Conservation (phyloP, 2,329 filamentous ascomycete genomes). For the Bisporella sp. region DNA sequence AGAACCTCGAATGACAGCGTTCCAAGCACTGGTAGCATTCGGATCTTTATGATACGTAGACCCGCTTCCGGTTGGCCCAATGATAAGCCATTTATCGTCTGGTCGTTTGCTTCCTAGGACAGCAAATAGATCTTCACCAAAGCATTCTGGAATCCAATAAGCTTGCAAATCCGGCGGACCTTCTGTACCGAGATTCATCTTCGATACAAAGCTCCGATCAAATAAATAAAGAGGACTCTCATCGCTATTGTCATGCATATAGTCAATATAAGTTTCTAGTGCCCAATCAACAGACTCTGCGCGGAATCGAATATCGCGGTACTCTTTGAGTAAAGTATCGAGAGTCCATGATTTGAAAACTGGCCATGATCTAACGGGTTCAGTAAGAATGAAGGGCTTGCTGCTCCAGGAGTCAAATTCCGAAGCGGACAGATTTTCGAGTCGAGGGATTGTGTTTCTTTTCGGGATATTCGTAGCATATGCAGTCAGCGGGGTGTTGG, state of each 20-base stretch:
- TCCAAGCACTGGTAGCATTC: slow-evolving; percentile 78
- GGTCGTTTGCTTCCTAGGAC: slow-evolving; percentile 72
- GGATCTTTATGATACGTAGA: slow-evolving; percentile 91
- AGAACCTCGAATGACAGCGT: slow-evolving; percentile 78
- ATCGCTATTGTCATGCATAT: slow-evolving; percentile 73
- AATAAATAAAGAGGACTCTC: slow-evolving; percentile 93
- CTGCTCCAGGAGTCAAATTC: slow-evolving; percentile 75
- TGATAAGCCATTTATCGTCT: slow-evolving; percentile 86
- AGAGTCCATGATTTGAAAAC: slow-evolving; percentile 69
- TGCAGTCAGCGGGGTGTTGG: slow-evolving; percentile 60
- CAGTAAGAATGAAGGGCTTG: slow-evolving; percentile 79
- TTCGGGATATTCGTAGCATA: slow-evolving; percentile 67
- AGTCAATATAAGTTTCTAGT: slow-evolving; percentile 70
- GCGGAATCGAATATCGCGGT: slow-evolving; percentile 64
- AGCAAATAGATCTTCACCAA: slow-evolving; percentile 79
- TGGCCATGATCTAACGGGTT: slow-evolving; percentile 76
- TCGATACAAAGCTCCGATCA: slow-evolving; percentile 78
- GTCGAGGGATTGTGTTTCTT: slow-evolving; percentile 64
- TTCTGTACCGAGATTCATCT: slow-evolving; percentile 67
- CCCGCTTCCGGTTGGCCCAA: slow-evolving; percentile 79
- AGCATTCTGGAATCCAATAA: slow-evolving; percentile 79
- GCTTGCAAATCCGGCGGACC: slow-evolving; percentile 24
- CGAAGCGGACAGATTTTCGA: slow-evolving; percentile 60
- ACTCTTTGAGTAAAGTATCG: slow-evolving; percentile 55
- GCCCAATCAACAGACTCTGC: slow-evolving; percentile 94